Evolutionary conservation across 306 rosid species (phyloP).

Genomic region (barrel medic (Medicago truncatula)): DNA sequence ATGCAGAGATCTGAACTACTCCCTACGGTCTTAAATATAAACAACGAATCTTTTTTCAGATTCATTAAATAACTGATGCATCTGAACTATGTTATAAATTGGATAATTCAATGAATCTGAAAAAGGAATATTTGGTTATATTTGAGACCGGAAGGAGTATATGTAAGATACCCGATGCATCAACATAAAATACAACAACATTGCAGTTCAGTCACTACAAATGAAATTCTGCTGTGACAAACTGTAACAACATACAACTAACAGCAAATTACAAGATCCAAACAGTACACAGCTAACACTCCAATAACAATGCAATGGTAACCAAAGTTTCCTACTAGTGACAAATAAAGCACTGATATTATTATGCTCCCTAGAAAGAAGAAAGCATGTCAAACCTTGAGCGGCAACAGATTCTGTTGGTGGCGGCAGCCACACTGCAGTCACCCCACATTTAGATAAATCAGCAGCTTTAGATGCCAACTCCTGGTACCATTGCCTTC

Average conservation of each 20-base stretch:
- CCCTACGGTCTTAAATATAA: no score
- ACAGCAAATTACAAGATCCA: conserved; percentile 7
- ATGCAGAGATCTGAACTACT: conserved; percentile 1
- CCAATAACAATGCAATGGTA: conserved; percentile 1
- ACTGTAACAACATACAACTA: conserved; percentile 4
- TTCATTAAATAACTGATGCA: no score
- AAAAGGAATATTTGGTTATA: no score
- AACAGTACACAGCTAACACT: neutral
- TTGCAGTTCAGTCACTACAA: conserved; percentile 14
- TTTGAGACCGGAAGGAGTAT: neutral
- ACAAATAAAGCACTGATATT: neutral
- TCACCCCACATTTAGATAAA: conserved; percentile 72
- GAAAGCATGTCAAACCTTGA: conserved; percentile 54
- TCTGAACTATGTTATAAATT: no score
- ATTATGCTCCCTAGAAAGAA: neutral
- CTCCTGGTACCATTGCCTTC: conserved; percentile 76
- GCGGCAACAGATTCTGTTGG: conserved; percentile 79
- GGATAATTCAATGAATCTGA: no score
- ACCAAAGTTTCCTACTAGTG: neutral
- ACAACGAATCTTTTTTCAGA: no score
- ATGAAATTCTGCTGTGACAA: conserved; percentile 17
- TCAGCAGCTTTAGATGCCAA: conserved; percentile 69
- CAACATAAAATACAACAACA: conserved; percentile 1
- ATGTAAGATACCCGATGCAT: conserved; percentile 2
- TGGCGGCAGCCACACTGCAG: conserved; percentile 82